A percentile compares a stretch with the other conserved stretches of the same genome.
phyloP scores from a whole-genome alignment of 2,329 filamentous ascomycete genomes.

The Fusarium musae region DNA sequence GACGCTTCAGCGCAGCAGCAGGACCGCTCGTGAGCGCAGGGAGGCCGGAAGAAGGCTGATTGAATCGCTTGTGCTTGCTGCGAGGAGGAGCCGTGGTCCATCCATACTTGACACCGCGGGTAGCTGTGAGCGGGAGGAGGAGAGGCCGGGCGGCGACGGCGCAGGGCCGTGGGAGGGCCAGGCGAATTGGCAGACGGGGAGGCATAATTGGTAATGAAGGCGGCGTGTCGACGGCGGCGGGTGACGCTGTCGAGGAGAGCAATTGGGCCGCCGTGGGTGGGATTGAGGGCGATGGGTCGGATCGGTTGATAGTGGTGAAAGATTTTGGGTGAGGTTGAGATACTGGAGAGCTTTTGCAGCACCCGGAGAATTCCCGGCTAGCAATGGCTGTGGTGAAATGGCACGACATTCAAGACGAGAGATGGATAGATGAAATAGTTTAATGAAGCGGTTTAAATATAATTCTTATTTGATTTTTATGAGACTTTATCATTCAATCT shows the following conservation, averaged over 20 bases:
- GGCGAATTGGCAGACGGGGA: slow-evolving; percentile 57
- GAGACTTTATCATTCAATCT: not conserved
- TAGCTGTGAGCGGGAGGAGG: slow-evolving; percentile 58
- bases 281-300: slow-evolving; percentile 10
- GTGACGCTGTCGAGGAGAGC: slow-evolving; percentile 16
- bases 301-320: slow-evolving; percentile 36
- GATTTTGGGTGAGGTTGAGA: slow-evolving; percentile 39
- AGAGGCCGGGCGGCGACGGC: slow-evolving; percentile 50
- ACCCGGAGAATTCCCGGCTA: slow-evolving; percentile 41
- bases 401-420: not conserved
- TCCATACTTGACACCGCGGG: slow-evolving; percentile 66
- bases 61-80: slow-evolving; percentile 68
- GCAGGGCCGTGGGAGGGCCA: slow-evolving; percentile 55
- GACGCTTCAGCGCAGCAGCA: slow-evolving; percentile 69
- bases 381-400: not conserved
- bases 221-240: slow-evolving; percentile 9
- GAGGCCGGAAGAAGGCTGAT: slow-evolving; percentile 66
- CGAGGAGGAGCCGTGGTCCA: slow-evolving; percentile 68
- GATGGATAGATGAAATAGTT: not conserved
- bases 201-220: slow-evolving; percentile 53
- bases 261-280: slow-evolving; percentile 32
- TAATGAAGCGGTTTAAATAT: not conserved
- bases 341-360: slow-evolving; percentile 26
- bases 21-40: slow-evolving; percentile 67
- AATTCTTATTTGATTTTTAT: no score